phyloP scores from a whole-genome alignment of 371 early-diverging fungal genomes.

The Blakeslea trispora region DNA sequence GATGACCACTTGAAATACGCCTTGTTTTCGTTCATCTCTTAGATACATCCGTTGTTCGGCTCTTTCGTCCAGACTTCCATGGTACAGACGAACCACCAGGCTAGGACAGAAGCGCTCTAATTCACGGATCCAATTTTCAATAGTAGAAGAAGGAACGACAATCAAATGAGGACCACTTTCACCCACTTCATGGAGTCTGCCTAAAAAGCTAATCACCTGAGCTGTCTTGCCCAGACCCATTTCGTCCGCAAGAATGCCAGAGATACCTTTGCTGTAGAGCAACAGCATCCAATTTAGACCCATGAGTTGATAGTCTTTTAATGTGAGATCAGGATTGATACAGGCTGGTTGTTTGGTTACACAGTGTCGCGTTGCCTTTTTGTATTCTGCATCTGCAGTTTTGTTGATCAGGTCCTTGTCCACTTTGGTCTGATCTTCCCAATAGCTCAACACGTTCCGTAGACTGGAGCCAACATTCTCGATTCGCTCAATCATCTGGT shows the following conservation, averaged over 20 bases:
- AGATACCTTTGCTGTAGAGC: slow-evolving; percentile 75
- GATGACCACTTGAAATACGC: slow-evolving; percentile 52
- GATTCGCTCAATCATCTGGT: slow-evolving; percentile 66
- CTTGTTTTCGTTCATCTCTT: slow-evolving; percentile 31
- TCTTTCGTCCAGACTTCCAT: slow-evolving; percentile 74
- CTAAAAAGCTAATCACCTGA: slow-evolving; percentile 90
- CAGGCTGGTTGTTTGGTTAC: slow-evolving; percentile 58
- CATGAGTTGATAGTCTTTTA: slow-evolving; percentile 92
- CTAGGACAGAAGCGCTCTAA: slow-evolving; percentile 75
- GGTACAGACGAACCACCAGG: slow-evolving; percentile 69
- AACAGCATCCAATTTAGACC: slow-evolving; percentile 94
- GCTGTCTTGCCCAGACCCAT: slow-evolving; percentile 99
- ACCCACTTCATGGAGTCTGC: slow-evolving; percentile 60
- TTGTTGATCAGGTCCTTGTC: slow-evolving; percentile 29
- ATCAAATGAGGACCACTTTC: slow-evolving; percentile 76
- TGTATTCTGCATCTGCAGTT: slow-evolving; percentile 9
- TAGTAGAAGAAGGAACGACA: slow-evolving; percentile 90
- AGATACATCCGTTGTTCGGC: slow-evolving; percentile 51
- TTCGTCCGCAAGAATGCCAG: slow-evolving; percentile 92
- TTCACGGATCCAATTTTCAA: slow-evolving; percentile 90
- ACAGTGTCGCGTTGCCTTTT: slow-evolving; percentile 48
- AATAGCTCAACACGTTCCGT: slow-evolving; percentile 48
- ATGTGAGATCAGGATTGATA: slow-evolving; percentile 54
- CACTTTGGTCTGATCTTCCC: slow-evolving; percentile 46
- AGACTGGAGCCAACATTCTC: slow-evolving; percentile 59